Evolutionary conservation across 441 rosid genomes (phyloP).

Genomic region (Euphorbia schlechtendalii): DNA sequence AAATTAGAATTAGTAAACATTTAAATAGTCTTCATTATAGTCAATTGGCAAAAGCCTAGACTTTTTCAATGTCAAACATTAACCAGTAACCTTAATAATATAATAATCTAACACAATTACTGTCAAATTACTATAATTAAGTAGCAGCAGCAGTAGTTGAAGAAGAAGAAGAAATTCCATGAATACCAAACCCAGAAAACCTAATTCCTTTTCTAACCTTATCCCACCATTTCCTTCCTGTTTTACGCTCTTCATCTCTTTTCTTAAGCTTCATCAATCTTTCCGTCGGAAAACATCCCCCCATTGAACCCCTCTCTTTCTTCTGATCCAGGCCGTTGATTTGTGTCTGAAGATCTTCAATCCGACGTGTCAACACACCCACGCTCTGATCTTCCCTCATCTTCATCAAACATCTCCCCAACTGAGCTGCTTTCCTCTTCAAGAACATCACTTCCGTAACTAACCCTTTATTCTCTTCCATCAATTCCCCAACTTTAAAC

Average conservation of each 20-base stretch:
- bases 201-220: neutral
- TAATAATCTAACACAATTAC: neutral
- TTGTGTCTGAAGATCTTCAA: slow-evolving; percentile 36
- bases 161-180: neutral
- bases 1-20: neutral
- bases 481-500: slow-evolving; percentile 29
- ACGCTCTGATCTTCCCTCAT: slow-evolving; percentile 59
- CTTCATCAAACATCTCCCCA: slow-evolving; percentile 42
- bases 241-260: neutral
- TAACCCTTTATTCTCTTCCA: slow-evolving; percentile 45
- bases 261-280: slow-evolving; percentile 14
- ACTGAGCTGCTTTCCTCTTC: slow-evolving; percentile 52
- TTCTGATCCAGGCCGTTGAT: slow-evolving; percentile 42
- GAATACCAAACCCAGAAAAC: neutral
- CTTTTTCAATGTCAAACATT: too few relatives aligned
- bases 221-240: neutral
- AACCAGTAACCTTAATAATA: neutral
- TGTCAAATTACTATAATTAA: neutral
- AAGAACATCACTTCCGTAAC: slow-evolving; percentile 41
- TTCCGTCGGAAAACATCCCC: neutral
- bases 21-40: neutral
- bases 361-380: slow-evolving; percentile 33
- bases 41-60: too few relatives aligned
- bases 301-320: slow-evolving; percentile 20
- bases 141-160: neutral